Percentiles rank a stretch among this genome's conserved stretches.
Conservation (phyloP, 306 rosid genomes). For the Cucumis melo region DNA sequence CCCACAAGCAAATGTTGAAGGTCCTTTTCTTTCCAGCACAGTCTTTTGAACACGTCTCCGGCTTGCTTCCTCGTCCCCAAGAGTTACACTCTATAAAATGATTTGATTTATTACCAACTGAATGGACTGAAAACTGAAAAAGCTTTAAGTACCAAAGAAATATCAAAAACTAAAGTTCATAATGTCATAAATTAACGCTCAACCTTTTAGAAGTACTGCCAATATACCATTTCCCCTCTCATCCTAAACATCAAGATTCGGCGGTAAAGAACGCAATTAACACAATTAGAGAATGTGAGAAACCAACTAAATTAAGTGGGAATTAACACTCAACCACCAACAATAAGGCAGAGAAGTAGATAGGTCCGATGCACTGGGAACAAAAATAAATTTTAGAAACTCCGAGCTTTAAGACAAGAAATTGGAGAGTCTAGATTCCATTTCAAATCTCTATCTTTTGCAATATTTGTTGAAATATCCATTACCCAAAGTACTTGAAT, state of each 20-base stretch:
- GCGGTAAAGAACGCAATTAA: not conserved
- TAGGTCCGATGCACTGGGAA: not conserved
- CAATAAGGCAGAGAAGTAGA: not conserved
- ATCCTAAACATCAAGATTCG: not conserved
- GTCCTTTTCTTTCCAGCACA: slow-evolving; percentile 93
- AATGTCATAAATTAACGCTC: not conserved
- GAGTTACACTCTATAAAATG: slow-evolving; percentile 67
- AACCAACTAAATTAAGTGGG: not conserved
- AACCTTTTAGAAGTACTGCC: not conserved
- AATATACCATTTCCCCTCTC: not conserved
- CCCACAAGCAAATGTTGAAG: slow-evolving; percentile 72
- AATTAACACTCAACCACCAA: not conserved
- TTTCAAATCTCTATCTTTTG: not conserved
- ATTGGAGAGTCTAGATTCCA: not conserved
- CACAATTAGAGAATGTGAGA: not conserved
- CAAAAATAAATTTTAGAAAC: not conserved
- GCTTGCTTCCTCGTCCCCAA: slow-evolving; percentile 96
- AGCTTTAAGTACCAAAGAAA: not conserved
- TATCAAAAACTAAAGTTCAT: not conserved
- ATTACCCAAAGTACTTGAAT: not conserved
- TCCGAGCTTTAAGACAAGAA: not conserved
- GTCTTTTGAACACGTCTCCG: slow-evolving; percentile 91
- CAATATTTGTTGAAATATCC: not conserved
- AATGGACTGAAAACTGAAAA: slow-evolving; percentile 5
- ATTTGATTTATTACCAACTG: slow-evolving; percentile 11